Conservation (phyloP, 2,329 filamentous ascomycete genomes). For the Pseudogymnoascus sp. region DNA sequence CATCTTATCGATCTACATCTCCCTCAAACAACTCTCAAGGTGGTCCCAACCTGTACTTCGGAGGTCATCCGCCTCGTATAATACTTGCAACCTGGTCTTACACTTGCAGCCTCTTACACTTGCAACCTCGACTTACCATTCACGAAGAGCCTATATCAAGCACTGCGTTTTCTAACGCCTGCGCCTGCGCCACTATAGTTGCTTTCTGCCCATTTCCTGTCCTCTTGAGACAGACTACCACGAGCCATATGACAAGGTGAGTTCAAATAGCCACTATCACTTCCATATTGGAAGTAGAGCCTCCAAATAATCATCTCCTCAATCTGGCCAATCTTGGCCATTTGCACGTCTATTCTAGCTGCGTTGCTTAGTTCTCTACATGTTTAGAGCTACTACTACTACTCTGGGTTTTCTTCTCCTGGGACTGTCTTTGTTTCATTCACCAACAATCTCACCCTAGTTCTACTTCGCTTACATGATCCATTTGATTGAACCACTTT, state of each 20-base stretch:
- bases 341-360: not conserved
- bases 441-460: not conserved
- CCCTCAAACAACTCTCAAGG: not conserved
- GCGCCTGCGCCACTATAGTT: not conserved
- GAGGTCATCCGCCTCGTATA: not conserved
- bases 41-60: not conserved
- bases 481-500: not conserved
- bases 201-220: not conserved
- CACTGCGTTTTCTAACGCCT: not conserved
- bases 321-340: not conserved
- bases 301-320: not conserved
- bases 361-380: not conserved
- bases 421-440: not conserved
- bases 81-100: not conserved
- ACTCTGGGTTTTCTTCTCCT: not conserved
- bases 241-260: not conserved
- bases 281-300: not conserved
- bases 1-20: not conserved
- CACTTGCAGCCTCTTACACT: not conserved
- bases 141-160: not conserved
- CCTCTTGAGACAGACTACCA: not conserved
- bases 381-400: not conserved
- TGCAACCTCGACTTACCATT: not conserved
- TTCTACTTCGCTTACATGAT: not conserved
- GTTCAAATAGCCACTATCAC: not conserved